phyloP scores from a whole-genome alignment of 495 filamentous ascomycete genomes.

The Copromyces sp. region DNA sequence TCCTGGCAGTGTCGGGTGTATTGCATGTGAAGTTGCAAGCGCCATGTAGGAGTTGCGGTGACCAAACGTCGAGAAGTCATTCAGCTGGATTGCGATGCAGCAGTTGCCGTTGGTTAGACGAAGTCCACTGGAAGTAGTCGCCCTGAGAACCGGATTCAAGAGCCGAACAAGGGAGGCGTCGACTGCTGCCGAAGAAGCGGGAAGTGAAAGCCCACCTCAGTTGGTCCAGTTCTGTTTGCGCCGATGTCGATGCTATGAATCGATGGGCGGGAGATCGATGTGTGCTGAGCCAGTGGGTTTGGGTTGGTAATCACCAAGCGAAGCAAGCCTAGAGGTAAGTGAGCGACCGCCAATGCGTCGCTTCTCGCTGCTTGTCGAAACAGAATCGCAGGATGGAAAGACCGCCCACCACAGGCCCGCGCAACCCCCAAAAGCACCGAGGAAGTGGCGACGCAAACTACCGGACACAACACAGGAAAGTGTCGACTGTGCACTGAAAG shows the following conservation, averaged over 20 bases:
- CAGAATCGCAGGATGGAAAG: not conserved
- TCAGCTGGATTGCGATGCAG: not conserved
- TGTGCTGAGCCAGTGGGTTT: not conserved
- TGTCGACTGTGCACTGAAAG: not conserved
- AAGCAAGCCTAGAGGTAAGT: not conserved
- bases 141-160: not conserved
- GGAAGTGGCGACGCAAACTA: not conserved
- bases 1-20: not conserved
- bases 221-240: not conserved
- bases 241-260: not conserved
- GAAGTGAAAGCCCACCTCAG: not conserved
- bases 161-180: not conserved
- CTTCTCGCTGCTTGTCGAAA: not conserved
- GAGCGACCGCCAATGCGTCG: not conserved
- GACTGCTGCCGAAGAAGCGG: not conserved
- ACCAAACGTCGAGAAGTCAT: not conserved
- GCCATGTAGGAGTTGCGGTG: not conserved
- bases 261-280: not conserved
- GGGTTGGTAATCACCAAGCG: not conserved
- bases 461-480: not conserved
- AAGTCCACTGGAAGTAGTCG: not conserved
- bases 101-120: not conserved
- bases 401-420: not conserved
- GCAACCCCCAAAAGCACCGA: not conserved
- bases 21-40: not conserved